Percentiles rank a stretch among this genome's conserved stretches.
Evolutionary conservation across 2,329 filamentous ascomycete genomes (phyloP).

Genomic region (Cordyceps fumosorosea): DNA sequence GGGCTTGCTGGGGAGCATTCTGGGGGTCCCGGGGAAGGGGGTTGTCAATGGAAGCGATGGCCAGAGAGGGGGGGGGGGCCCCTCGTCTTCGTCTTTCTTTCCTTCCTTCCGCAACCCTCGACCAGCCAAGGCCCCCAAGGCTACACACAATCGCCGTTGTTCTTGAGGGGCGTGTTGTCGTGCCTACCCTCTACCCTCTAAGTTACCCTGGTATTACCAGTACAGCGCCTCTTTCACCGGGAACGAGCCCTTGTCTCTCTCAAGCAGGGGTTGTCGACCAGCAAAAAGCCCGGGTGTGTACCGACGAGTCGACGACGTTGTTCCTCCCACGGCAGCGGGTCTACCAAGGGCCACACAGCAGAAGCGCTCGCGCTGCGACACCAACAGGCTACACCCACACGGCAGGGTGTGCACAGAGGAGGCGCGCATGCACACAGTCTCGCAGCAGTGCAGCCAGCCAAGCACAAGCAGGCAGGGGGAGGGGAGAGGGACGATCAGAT

Average conservation of each 20-base stretch:
- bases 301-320: neutral
- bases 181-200: neutral
- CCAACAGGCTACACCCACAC: neutral
- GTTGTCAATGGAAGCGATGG: neutral
- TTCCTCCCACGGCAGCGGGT: neutral
- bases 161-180: neutral
- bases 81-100: neutral
- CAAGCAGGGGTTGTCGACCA: conserved; percentile 2
- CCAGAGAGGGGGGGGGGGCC: neutral
- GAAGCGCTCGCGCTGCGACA: conserved; percentile 4
- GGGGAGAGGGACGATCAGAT: conserved; percentile 15
- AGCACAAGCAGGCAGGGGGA: conserved; percentile 5
- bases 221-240: no score
- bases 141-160: neutral
- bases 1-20: neutral
- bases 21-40: neutral
- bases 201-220: neutral
- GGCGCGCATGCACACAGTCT: neutral
- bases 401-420: neutral
- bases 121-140: neutral
- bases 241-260: neutral
- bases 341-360: neutral
- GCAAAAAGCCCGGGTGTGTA: neutral
- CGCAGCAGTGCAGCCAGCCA: neutral
- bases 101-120: neutral